Base-by-base conservation (phyloP, 2,329 filamentous ascomycete genomes). In the Fusarium sp. region DNA sequence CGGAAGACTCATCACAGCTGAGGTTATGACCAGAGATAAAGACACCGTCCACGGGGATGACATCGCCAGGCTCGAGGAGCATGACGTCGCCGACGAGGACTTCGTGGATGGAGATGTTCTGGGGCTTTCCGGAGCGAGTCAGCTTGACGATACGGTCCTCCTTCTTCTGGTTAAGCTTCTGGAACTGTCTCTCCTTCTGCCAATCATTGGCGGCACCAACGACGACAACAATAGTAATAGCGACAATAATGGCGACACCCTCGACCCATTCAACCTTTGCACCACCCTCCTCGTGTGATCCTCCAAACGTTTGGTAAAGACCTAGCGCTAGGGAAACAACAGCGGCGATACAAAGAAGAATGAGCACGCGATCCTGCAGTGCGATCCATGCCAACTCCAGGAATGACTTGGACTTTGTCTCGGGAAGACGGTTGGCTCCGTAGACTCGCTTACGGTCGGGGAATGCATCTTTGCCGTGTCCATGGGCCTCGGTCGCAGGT, bases 1-100 rank as follows among this genome's bases (percentile, higher is more conserved):
- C 88, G 8, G 89, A 91, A 6, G 89, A 91, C 73, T 92, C 90
- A 68, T 92, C 90, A 71, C 89, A 92, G 75, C 89, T 81, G 24
- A 83, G 68, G 11, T 78, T 78, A 52, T 83, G 79, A 1, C 82
- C 82, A 11, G 83, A 80, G 62, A 92, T 88, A 56, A 92, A 86
- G 44, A 92, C 82, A 9, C 90, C 90, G 71, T 93, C 90, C 2
- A 89, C 89, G 0, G 90, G 89, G 38, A 92, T 83, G 39, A 91
- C 81, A 70, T 93, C 90, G 54, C 90, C 90, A 1, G 89, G 87
- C 61, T 90, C 88, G 2, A 93, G 79, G 72, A 90, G 85, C 58
- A 92, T 81, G 3, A 93, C 83, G 71, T 93, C 90, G 36, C 90
- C 90, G 7, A 90, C 90, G 39, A 90, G 83, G 39, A 92, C 82